A percentile compares a stretch with the other conserved stretches of the same genome.
Evolutionary conservation across 331 rosid genomes (phyloP).

Genomic region (Malus hybrid): DNA sequence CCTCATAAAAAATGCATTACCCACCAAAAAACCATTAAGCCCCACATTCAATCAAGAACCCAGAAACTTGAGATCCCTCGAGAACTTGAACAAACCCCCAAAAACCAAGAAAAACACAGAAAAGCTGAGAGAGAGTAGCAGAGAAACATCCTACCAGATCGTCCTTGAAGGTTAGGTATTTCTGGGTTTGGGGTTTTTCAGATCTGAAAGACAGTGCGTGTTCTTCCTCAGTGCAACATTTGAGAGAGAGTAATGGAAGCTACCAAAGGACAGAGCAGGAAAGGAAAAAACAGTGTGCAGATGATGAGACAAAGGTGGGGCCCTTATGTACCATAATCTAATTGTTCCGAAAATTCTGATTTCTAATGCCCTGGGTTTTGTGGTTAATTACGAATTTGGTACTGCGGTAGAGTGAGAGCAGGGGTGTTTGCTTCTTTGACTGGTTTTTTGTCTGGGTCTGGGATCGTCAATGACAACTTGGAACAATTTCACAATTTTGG

Average conservation of each 20-base stretch:
- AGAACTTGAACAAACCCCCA: not conserved
- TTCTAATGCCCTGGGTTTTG: slow-evolving; percentile 1
- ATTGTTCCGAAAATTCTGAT: not conserved
- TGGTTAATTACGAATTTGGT: slow-evolving; percentile 32
- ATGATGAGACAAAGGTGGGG: slow-evolving; percentile 20
- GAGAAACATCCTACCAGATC: slow-evolving; percentile 32
- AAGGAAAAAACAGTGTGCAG: not conserved
- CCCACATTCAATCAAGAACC: slow-evolving; percentile 12
- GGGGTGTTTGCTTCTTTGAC: not conserved
- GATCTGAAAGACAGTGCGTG: slow-evolving; percentile 40
- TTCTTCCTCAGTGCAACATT: not conserved
- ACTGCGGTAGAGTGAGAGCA: not conserved
- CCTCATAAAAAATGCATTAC: slow-evolving; percentile 1
- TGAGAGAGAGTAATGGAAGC: not conserved
- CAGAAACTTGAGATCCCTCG: slow-evolving; percentile 27
- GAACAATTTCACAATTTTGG: not conserved
- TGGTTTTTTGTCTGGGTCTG: not conserved
- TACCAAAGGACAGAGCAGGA: not conserved
- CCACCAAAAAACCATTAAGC: slow-evolving; percentile 2
- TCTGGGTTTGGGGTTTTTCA: slow-evolving; percentile 30
- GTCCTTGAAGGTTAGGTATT: slow-evolving; percentile 12
- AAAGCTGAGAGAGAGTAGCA: slow-evolving; percentile 10
- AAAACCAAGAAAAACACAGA: not conserved
- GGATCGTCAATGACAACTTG: not conserved
- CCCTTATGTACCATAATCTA: slow-evolving; percentile 16